Percentiles rank a stretch among this genome's conserved stretches.
These are phyloP conservation scores for Suillus weaverae DNA, from an alignment of 768 basidiomycete genomes.

Conservation along the genomic window DNA sequence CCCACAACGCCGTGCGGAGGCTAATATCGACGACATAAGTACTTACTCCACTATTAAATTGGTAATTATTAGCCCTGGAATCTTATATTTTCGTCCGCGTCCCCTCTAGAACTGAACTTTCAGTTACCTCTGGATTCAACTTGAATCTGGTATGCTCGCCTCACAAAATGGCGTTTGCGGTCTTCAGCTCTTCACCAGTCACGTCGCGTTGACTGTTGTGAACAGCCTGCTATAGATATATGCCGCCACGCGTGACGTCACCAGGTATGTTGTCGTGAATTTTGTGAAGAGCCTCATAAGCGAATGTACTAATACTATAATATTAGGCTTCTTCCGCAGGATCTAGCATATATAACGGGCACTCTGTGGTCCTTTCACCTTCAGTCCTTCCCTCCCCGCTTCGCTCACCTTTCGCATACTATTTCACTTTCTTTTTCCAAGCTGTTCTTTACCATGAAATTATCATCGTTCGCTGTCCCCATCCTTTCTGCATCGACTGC, in stretches of 20 bases:
- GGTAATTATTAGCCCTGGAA: background rate
- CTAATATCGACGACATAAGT: background rate
- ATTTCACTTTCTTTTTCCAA: constrained; percentile 5
- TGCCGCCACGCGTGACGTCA: background rate
- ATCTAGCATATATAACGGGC: constrained; percentile 4
- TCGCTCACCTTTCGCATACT: background rate
- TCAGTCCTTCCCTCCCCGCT: background rate
- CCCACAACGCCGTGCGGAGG: background rate
- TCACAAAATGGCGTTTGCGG: background rate
- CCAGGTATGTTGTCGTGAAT: background rate
- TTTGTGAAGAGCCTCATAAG: background rate
- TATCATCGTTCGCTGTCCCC: constrained; percentile 15
- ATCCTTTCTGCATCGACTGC: constrained; percentile 18
- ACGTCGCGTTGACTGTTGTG: background rate
- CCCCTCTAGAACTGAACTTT: no score
- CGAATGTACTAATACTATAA: constrained; percentile 1
- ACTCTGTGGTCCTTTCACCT: background rate
- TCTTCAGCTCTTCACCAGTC: background rate
- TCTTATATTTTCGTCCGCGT: background rate
- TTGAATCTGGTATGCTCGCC: background rate
- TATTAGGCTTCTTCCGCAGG: background rate
- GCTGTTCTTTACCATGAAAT: constrained; percentile 20
- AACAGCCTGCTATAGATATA: background rate
- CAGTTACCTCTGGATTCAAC: background rate
- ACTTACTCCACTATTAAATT: background rate